Conservation (phyloP, 2,329 filamentous ascomycete species). For the Talaromyces sp. region DNA sequence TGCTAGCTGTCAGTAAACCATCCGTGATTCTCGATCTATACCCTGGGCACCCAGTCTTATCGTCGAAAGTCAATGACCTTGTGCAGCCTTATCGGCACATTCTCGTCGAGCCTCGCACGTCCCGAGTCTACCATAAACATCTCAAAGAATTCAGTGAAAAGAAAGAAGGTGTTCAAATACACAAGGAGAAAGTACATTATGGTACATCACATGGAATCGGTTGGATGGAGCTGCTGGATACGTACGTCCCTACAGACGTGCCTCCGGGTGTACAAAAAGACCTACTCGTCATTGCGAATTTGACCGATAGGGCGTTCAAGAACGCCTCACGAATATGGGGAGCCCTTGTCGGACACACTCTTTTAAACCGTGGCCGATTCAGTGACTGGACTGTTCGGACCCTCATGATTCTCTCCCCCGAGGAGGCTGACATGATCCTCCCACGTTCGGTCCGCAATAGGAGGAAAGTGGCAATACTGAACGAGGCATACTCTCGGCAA, state of each 20-base stretch:
- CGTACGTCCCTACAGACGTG: conserved; percentile 28
- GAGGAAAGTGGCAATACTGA: conserved; percentile 54
- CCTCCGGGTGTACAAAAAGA: conserved; percentile 52
- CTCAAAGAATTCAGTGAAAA: conserved; percentile 56
- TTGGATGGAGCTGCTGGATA: conserved; percentile 37
- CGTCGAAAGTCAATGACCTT: conserved; percentile 65
- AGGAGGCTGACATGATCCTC: conserved; percentile 56
- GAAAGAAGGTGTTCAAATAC: conserved; percentile 44
- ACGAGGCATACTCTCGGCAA: conserved; percentile 47
- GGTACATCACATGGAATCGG: conserved; percentile 26
- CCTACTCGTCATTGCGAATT: conserved; percentile 68
- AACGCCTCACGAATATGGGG: conserved; percentile 51
- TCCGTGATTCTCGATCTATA: conserved; percentile 86
- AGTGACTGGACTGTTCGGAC: conserved; percentile 73
- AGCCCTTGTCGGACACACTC: conserved; percentile 52
- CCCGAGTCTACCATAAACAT: conserved; percentile 52
- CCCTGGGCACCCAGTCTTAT: conserved; percentile 75
- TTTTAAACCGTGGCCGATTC: conserved; percentile 60
- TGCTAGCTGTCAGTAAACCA: conserved; percentile 64
- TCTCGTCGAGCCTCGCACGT: conserved; percentile 66
- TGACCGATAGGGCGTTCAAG: conserved; percentile 41
- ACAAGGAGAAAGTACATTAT: conserved; percentile 8
- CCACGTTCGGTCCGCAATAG: conserved; percentile 55
- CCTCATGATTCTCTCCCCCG: conserved; percentile 64
- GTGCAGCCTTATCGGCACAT: conserved; percentile 77